phyloP scores from a whole-genome alignment of 441 rosid genomes.

The Breynia disticha region DNA sequence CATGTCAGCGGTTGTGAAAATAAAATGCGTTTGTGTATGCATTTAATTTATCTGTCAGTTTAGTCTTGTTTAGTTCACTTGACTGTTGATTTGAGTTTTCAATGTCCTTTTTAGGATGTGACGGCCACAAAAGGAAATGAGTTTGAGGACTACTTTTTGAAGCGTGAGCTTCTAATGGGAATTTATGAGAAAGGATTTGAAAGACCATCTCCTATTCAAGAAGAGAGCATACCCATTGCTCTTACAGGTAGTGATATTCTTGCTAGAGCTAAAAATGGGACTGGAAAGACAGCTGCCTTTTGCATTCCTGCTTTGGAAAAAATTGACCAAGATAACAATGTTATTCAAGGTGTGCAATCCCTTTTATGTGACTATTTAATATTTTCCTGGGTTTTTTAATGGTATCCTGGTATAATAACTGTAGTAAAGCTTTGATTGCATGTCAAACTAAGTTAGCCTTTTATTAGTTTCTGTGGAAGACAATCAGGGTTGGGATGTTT shows the following conservation, averaged over 20 bases:
- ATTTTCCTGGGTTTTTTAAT: not conserved
- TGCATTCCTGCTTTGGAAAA: constrained; percentile 96
- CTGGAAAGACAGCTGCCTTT: constrained; percentile 97
- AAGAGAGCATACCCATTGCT: constrained; percentile 98
- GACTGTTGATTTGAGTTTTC: not conserved
- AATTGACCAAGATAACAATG: constrained; percentile 88
- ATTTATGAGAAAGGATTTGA: constrained; percentile 98
- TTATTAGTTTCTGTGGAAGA: too few species aligned
- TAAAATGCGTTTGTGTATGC: too few species aligned
- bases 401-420: not conserved
- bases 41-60: too few species aligned
- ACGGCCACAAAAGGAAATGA: constrained; percentile 98
- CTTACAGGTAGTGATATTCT: constrained; percentile 97
- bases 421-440: constrained; percentile 1
- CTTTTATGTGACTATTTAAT: not conserved
- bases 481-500: too few species aligned
- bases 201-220: constrained; percentile 98
- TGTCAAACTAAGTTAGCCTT: not conserved
- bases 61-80: too few species aligned
- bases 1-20: too few species aligned
- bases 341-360: constrained; percentile 65
- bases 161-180: constrained; percentile 95
- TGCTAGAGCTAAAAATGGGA: constrained; percentile 97
- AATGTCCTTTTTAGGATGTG: constrained; percentile 52
- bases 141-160: constrained; percentile 93